Evolutionary conservation across 73 alveolate genomes (phyloP), one percentile per base, ranked within the genome.

Genomic region (Paraurostyla sp.): DNA sequence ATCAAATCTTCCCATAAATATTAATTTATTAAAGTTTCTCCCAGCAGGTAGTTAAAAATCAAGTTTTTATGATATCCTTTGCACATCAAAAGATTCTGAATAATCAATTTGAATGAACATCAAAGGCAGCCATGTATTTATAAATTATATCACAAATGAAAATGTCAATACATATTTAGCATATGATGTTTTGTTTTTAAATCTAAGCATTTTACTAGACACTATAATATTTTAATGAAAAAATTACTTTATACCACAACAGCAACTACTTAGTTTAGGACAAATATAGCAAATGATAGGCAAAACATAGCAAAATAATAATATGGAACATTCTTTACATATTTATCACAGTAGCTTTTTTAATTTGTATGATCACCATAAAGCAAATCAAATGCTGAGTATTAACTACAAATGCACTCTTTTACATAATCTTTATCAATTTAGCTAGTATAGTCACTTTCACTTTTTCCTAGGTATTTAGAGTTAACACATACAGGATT

Each of bases 41-140:
- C 82, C 82, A 11, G 40, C 58, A 38, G 82, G 82, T 16, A 65
- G 25, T 35, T 65, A n/a, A 38, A 65, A 65, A 35, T 65, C 82
- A 16, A 65, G 41, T 6, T 65, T 65, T 6, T 65, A 18, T 22
- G 82, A 65, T 2, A 65, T 32, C 3, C 43, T 65, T 16, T 40
- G 6, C 18, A 65, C 82, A 40, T 65, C 41, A 36, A 56, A 38
- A 65, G 35, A 30, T 35, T 16, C 4, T 9, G 32, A 1, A 65
- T 65, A 1, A 22, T 65, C 32, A n/a, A 22, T 36, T 11, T 32
- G 35, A 38, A 65, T 65, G 23, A 65, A 30, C 4, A 40, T 38
- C 13, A 65, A 22, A 6, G 82, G 82, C 9, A 65, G 58, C 82
- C 82, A 65, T 38, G 82, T 65, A 30, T 65, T 65, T 38, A 65